phyloP scores from a whole-genome alignment of 139 green algal genomes.

The Coccomyxa sp. region DNA sequence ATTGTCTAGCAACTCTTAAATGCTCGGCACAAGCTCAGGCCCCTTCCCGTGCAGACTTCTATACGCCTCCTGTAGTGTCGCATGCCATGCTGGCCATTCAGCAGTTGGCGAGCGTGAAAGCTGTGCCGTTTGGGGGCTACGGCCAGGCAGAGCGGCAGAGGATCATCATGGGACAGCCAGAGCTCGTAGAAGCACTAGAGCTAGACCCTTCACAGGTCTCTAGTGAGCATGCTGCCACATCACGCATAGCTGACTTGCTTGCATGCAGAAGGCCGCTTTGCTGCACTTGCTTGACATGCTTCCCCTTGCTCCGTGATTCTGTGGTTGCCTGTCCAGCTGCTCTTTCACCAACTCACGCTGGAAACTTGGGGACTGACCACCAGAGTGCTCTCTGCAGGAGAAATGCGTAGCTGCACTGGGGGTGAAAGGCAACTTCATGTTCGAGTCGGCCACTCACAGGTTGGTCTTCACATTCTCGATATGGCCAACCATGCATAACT shows the following conservation, averaged over 20 bases:
- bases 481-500: no score
- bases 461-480: no score
- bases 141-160: conserved; percentile 54
- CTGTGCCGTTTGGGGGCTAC: conserved; percentile 64
- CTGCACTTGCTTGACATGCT: no score
- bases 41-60: conserved; percentile 50
- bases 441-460: conserved; percentile 71
- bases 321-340: no score
- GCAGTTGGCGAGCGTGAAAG: conserved; percentile 33
- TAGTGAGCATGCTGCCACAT: not conserved
- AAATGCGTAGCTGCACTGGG: conserved; percentile 55
- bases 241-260: no score
- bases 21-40: no score
- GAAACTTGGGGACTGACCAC: no score
- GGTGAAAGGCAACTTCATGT: conserved; percentile 65
- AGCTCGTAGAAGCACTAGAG: not conserved
- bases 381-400: no score
- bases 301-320: no score
- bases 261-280: no score
- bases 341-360: no score
- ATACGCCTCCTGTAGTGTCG: conserved; percentile 47
- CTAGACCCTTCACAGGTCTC: not conserved
- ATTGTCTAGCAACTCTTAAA: not conserved
- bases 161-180: not conserved
- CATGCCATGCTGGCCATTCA: conserved; percentile 41